Percentiles rank a stretch among this genome's conserved stretches.
Conservation (phyloP, 345 rosid genomes). For the Eucalyptus polyanthemos region DNA sequence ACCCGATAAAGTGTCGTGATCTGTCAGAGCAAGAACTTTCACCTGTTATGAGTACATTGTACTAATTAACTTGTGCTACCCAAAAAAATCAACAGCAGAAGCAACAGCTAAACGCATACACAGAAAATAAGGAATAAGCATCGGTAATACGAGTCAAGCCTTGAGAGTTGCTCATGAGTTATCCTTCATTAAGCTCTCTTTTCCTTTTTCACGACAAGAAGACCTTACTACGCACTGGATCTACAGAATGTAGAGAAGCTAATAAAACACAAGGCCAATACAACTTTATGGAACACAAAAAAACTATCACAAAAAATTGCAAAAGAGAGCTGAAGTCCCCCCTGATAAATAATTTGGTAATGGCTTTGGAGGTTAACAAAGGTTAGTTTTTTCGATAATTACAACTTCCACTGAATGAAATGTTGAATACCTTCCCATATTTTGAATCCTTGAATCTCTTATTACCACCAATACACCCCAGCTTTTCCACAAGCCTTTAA, state of each 20-base stretch:
- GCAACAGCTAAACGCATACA: not conserved
- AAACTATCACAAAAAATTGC: not conserved
- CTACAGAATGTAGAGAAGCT: not conserved
- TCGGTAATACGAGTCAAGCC: not conserved
- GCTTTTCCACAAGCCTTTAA: not conserved
- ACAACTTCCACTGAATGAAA: not conserved
- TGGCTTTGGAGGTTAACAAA: not conserved
- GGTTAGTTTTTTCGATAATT: not conserved
- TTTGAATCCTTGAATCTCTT: not conserved
- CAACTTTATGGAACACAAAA: not conserved
- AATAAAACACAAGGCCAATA: not conserved
- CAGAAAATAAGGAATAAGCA: not conserved
- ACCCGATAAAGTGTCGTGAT: conserved; percentile 89
- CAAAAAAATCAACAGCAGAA: not conserved
- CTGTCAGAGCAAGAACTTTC: conserved; percentile 90
- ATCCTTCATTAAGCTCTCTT: not conserved
- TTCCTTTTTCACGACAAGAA: not conserved
- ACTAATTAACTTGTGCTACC: conserved; percentile 5
- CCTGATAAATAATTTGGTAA: not conserved
- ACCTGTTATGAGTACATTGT: conserved; percentile 55
- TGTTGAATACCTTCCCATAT: not conserved
- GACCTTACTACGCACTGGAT: not conserved
- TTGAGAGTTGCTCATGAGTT: not conserved
- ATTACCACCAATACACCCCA: not conserved
- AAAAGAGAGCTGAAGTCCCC: not conserved